Evolutionary conservation across 257 asterid genomes (phyloP).

Genomic region (Lycium barbarum): DNA sequence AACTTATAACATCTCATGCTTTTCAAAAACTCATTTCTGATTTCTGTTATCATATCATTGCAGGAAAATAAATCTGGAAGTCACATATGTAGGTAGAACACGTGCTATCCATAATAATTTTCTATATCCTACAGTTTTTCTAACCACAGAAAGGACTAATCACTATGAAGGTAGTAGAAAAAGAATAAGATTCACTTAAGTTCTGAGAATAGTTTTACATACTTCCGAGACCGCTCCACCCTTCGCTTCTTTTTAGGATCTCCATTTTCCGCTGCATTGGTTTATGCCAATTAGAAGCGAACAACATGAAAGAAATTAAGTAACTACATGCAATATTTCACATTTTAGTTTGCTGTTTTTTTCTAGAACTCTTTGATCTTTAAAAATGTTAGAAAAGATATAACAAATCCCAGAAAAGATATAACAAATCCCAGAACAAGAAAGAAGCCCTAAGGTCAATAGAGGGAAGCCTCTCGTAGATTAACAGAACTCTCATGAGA

Average conservation of each 20-base stretch:
- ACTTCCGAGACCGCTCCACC: conserved; percentile 90
- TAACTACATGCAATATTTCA: not conserved
- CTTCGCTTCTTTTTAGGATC: conserved; percentile 89
- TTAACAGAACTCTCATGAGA: not conserved
- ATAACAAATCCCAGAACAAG: not conserved
- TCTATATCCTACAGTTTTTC: not conserved
- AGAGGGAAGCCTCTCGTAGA: not conserved
- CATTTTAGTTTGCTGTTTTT: not conserved
- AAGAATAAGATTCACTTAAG: conserved; percentile 5
- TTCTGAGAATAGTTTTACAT: conserved; percentile 38
- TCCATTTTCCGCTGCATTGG: conserved; percentile 74
- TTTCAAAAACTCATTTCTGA: not conserved
- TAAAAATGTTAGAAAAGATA: not conserved
- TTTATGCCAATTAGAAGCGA: conserved; percentile 36
- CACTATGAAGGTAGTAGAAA: not conserved
- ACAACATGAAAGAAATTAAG: not conserved
- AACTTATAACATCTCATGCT: not conserved
- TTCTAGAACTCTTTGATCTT: not conserved
- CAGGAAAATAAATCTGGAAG: conserved; percentile 1
- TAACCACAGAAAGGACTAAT: not conserved
- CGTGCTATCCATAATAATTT: not conserved
- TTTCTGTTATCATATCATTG: conserved; percentile 6
- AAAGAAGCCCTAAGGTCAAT: not conserved
- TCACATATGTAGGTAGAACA: not conserved
- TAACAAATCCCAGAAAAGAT: too few species aligned